Percentiles rank a stretch among this genome's conserved stretches.
These are phyloP conservation scores for Boletus rex-veris DNA, from an alignment of 768 basidiomycete genomes.

Conservation along the genomic window DNA sequence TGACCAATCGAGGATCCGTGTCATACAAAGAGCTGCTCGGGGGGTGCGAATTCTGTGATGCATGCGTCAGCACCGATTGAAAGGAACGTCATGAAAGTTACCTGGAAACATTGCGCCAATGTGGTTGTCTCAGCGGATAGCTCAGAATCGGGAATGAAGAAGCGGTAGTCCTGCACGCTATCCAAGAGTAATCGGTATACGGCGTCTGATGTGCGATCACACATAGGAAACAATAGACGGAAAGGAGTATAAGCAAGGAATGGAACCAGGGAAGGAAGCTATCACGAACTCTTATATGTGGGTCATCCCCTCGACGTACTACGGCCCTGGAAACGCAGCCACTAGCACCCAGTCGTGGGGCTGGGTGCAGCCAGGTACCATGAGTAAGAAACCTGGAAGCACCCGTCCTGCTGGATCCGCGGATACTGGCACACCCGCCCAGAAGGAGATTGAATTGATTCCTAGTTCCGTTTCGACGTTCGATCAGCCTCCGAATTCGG, in stretches of 20 bases:
- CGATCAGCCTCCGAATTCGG: neutral
- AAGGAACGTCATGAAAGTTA: neutral
- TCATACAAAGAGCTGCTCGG: neutral
- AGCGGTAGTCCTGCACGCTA: neutral
- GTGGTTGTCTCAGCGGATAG: neutral
- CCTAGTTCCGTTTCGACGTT: neutral
- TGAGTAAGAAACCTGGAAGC: too few relatives aligned
- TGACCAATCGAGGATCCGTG: neutral
- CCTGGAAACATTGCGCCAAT: neutral
- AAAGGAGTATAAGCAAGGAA: too few relatives aligned
- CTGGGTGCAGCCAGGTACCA: too few relatives aligned
- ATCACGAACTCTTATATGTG: constrained; percentile 4
- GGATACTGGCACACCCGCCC: too few relatives aligned
- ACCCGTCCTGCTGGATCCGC: too few relatives aligned
- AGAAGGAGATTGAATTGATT: too few relatives aligned
- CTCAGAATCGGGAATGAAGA: neutral
- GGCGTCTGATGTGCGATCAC: neutral
- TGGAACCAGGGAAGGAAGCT: neutral
- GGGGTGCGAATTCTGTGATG: neutral
- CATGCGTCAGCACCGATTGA: neutral
- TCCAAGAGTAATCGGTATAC: neutral
- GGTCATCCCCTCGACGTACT: too few relatives aligned
- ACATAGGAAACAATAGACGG: neutral
- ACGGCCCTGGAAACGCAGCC: too few relatives aligned
- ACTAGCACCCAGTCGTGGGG: too few relatives aligned